Percentiles rank a stretch among this genome's conserved stretches.
Conservation (phyloP, 2,329 filamentous ascomycete species). For the Xylariaceae sp. region DNA sequence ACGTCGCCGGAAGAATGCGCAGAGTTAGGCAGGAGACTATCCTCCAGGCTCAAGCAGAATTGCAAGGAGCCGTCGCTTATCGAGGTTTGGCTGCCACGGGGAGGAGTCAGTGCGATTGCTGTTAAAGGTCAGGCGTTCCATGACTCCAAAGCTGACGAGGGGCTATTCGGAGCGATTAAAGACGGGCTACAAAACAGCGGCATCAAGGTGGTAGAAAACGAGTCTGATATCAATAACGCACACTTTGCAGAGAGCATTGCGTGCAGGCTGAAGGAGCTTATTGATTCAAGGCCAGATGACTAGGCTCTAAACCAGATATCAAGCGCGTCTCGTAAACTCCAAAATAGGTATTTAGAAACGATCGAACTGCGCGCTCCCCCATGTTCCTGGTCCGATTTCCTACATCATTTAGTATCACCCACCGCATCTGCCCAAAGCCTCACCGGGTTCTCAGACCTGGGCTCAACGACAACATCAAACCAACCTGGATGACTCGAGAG, state of each 20-base stretch:
- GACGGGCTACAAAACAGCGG: constrained; percentile 42
- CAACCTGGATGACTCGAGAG: constrained; percentile 14
- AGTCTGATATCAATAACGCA: constrained; percentile 49
- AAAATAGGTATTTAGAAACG: too few species aligned
- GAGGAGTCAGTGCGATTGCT: constrained; percentile 59
- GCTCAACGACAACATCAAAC: constrained; percentile 13
- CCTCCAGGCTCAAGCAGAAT: constrained; percentile 42
- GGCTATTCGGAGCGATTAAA: constrained; percentile 49
- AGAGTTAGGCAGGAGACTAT: constrained; percentile 53
- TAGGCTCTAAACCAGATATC: too few species aligned
- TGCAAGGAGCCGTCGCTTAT: constrained; percentile 37
- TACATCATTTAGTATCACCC: constrained; percentile 5
- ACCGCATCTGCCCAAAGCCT: constrained; percentile 10
- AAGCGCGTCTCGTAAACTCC: too few species aligned
- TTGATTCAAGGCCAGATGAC: constrained; percentile 4
- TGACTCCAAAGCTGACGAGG: constrained; percentile 37
- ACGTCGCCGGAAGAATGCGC: constrained; percentile 54
- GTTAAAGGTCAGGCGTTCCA: constrained; percentile 50
- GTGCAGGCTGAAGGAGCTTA: constrained; percentile 15
- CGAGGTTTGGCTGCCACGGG: constrained; percentile 55
- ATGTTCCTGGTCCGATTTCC: too few species aligned
- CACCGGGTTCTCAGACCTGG: constrained; percentile 11
- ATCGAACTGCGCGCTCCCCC: too few species aligned
- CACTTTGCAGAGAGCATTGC: constrained; percentile 18
- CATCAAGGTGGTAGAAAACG: constrained; percentile 46